Percentiles rank a stretch among this genome's conserved stretches.
phyloP scores from a whole-genome alignment of 1,284 basidiomycete species.

The Sanghuangporus baumii region DNA sequence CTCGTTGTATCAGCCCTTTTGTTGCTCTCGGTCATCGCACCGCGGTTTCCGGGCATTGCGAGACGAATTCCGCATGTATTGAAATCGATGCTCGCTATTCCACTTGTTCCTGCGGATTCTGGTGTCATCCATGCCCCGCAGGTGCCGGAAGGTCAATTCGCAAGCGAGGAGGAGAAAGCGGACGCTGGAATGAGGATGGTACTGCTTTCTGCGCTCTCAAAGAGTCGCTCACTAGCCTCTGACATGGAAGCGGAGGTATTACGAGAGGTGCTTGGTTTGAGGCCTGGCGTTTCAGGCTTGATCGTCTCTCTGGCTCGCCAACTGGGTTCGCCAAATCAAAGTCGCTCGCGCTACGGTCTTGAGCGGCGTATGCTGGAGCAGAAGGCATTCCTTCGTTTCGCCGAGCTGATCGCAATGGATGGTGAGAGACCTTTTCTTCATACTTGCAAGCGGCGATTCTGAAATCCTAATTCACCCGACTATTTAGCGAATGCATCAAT shows the following conservation, averaged over 20 bases:
- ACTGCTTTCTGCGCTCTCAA: slow-evolving; percentile 29
- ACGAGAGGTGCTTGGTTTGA: slow-evolving; percentile 36
- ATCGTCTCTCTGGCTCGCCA: slow-evolving; percentile 22
- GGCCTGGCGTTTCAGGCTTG: slow-evolving; percentile 35
- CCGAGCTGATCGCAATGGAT: slow-evolving; percentile 44
- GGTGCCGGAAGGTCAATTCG: not conserved
- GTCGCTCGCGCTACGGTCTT: slow-evolving; percentile 25
- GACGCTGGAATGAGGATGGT: slow-evolving; percentile 17
- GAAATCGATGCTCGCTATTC: not conserved
- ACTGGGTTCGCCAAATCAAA: slow-evolving; percentile 27
- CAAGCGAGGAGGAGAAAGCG: slow-evolving; percentile 8
- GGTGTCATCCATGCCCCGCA: not conserved
- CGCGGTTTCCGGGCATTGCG: slow-evolving; percentile 34
- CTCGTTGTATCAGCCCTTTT: slow-evolving; percentile 56
- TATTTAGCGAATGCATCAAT: slow-evolving; percentile 31
- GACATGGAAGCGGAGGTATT: slow-evolving; percentile 32
- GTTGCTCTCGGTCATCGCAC: slow-evolving; percentile 49
- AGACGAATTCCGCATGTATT: slow-evolving; percentile 1
- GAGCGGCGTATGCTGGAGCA: slow-evolving; percentile 42
- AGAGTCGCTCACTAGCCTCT: slow-evolving; percentile 23
- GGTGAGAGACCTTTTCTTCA: slow-evolving; percentile 24
- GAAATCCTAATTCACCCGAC: slow-evolving; percentile 9
- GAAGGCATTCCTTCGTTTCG: slow-evolving; percentile 47
- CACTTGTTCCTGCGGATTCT: not conserved
- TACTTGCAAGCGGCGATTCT: not conserved